Conservation (phyloP, 345 rosid genomes). For the Sisymbrium irio region DNA sequence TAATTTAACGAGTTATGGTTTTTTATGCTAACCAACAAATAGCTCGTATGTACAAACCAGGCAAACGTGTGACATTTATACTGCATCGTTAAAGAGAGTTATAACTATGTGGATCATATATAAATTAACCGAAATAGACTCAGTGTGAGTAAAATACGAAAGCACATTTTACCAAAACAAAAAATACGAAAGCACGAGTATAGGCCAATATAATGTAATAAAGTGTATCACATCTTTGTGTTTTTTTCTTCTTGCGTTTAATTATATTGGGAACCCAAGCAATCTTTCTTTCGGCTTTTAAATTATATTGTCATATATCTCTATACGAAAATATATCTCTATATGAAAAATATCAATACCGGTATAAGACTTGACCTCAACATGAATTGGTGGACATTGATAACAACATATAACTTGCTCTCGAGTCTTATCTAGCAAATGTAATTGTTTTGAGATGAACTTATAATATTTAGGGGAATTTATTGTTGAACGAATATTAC, state of each 20-base stretch:
- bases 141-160: conserved; percentile 4
- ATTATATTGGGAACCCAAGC: not conserved
- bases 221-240: not conserved
- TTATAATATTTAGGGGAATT: not conserved
- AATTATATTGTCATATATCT: not conserved
- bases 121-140: not conserved
- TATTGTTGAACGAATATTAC: not conserved
- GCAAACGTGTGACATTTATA: not conserved
- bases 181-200: not conserved
- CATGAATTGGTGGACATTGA: not conserved
- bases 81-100: not conserved
- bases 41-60: not conserved
- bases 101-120: not conserved
- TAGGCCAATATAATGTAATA: not conserved
- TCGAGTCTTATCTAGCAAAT: not conserved
- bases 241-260: not conserved
- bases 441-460: not conserved
- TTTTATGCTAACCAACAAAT: not conserved
- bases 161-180: too few species aligned
- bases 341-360: not conserved
- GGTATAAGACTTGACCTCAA: not conserved
- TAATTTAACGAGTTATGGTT: not conserved
- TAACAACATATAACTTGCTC: not conserved
- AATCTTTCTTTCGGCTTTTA: not conserved
- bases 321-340: not conserved